Conservation (phyloP, 2,329 filamentous ascomycete species). For the Ceratocystis eucalypticola region DNA sequence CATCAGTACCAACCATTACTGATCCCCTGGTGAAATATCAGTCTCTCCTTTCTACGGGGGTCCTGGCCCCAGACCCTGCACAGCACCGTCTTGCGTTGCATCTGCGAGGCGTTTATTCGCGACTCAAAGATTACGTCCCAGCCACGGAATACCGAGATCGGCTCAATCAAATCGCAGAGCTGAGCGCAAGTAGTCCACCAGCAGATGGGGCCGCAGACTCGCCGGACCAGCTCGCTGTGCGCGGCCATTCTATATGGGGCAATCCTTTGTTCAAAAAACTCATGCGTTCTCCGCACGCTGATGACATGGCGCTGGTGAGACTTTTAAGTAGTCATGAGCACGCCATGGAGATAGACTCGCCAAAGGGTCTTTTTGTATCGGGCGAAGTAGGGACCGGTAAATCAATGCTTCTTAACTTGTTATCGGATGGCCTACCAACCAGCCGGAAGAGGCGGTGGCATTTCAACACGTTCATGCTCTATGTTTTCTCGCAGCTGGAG, state of each 20-base stretch:
- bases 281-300: constrained; percentile 30
- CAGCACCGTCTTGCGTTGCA: constrained; percentile 63
- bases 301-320: constrained; percentile 42
- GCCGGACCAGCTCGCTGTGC: constrained; percentile 31
- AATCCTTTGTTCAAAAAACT: constrained; percentile 48
- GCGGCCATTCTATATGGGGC: constrained; percentile 42
- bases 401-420: constrained; percentile 69
- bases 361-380: constrained; percentile 61
- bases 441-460: constrained; percentile 63
- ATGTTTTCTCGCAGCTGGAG: constrained; percentile 60
- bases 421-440: constrained; percentile 65
- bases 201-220: constrained; percentile 20
- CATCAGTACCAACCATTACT: constrained; percentile 42
- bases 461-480: constrained; percentile 77
- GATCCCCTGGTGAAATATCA: constrained; percentile 69
- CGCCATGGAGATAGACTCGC: constrained; percentile 57
- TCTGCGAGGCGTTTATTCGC: constrained; percentile 61
- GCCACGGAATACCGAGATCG: constrained; percentile 53
- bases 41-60: constrained; percentile 51
- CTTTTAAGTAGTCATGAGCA: constrained; percentile 58
- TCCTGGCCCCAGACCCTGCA: constrained; percentile 54
- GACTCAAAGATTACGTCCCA: constrained; percentile 67
- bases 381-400: constrained; percentile 76
- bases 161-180: constrained; percentile 44
- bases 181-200: constrained; percentile 29